These are phyloP conservation scores for Piedraia hortae DNA, from an alignment of 2,329 filamentous ascomycete genomes.

Conservation along the genomic window DNA sequence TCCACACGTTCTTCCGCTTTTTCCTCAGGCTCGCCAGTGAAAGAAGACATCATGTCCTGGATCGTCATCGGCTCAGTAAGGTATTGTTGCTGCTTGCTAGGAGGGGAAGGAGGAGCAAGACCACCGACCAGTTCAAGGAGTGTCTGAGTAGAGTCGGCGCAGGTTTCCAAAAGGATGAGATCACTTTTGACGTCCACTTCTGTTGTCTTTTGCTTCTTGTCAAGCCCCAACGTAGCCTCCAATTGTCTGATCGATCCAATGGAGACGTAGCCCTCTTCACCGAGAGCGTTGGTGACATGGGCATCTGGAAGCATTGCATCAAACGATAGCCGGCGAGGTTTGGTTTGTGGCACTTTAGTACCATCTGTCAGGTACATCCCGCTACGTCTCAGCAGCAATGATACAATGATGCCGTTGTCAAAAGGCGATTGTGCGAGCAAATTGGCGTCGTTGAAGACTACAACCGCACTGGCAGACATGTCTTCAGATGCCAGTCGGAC, in stretches of 20 bases:
- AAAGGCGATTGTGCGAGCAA: slow-evolving; percentile 40
- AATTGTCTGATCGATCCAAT: slow-evolving; percentile 72
- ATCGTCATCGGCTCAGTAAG: slow-evolving; percentile 66
- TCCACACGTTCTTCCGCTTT: slow-evolving; percentile 22
- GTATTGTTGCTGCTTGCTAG: slow-evolving; percentile 62
- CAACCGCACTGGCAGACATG: slow-evolving; percentile 43
- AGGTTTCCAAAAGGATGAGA: slow-evolving; percentile 73
- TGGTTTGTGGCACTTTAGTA: background rate
- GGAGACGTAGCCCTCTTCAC: slow-evolving; percentile 50
- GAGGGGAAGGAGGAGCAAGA: slow-evolving; percentile 56
- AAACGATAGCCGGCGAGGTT: slow-evolving; percentile 4
- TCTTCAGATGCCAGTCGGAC: slow-evolving; percentile 62
- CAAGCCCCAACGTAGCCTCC: slow-evolving; percentile 25
- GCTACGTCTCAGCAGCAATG: slow-evolving; percentile 47
- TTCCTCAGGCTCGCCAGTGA: slow-evolving; percentile 62
- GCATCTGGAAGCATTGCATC: too few species aligned
- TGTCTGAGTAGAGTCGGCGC: slow-evolving; percentile 89
- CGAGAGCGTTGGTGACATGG: slow-evolving; percentile 18
- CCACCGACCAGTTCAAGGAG: slow-evolving; percentile 54
- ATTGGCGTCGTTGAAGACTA: slow-evolving; percentile 54
- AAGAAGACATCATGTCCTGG: slow-evolving; percentile 66
- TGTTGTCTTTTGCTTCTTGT: slow-evolving; percentile 36
- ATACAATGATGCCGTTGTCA: slow-evolving; percentile 33
- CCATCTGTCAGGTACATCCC: slow-evolving; percentile 55
- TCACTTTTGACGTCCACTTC: slow-evolving; percentile 66